A percentile compares a stretch with the other conserved stretches of the same genome.
These are phyloP conservation scores for Alternaria solani DNA, from an alignment of 2,329 filamentous ascomycete genomes.

Conservation along the genomic window DNA sequence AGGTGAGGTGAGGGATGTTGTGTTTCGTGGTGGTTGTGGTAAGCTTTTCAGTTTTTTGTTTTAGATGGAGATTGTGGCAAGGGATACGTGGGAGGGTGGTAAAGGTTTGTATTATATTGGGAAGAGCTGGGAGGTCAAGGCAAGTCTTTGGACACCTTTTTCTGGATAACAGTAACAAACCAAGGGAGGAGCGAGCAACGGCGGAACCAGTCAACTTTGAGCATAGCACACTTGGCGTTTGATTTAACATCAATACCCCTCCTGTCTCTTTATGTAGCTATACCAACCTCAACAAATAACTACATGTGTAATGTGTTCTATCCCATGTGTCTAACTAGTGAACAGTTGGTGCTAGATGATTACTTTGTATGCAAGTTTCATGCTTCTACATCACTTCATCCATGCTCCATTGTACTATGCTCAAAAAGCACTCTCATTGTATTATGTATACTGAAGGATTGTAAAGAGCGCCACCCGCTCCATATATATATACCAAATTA, in stretches of 20 bases:
- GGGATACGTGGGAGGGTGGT: background rate
- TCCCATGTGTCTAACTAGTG: background rate
- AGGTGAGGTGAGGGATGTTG: conserved; percentile 50
- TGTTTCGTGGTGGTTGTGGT: background rate
- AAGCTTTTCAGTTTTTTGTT: background rate
- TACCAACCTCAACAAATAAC: background rate
- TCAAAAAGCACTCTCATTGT: background rate
- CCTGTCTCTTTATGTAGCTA: background rate
- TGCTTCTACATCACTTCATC: accelerated
- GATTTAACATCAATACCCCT: conserved; percentile 7
- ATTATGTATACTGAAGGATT: conserved; percentile 8
- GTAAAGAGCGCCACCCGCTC: conserved; percentile 4
- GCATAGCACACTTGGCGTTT: conserved; percentile 3
- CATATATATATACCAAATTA: background rate
- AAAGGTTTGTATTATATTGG: background rate
- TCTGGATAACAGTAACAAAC: background rate
- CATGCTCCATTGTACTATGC: background rate
- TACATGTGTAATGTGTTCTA: accelerated
- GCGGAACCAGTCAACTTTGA: background rate
- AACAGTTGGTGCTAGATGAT: background rate
- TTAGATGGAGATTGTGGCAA: background rate
- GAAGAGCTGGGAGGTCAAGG: background rate
- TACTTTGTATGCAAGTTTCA: no score
- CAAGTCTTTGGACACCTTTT: background rate
- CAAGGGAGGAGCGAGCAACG: background rate